Base-by-base conservation (phyloP, 306 rosid genomes). In the Quercus parvula region DNA sequence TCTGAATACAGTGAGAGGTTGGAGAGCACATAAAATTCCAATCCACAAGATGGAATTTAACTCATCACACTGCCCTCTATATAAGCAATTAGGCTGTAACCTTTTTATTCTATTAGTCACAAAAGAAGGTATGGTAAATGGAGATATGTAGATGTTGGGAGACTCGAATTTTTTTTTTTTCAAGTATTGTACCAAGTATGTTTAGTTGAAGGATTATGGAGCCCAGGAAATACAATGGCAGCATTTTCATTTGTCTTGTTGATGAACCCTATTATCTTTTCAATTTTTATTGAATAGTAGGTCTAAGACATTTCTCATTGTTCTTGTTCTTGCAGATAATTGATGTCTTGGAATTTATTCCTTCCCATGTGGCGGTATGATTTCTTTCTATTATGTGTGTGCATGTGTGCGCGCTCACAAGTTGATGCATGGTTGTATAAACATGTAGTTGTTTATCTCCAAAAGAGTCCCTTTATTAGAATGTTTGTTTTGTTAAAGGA, bases 301-400 rank as follows among this genome's bases (percentile, higher is more conserved):
- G 58, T 84, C 71, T 20, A 44, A 52, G 28, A 54, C 25, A 64
- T 75, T 83, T 77, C 74, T 75, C 73, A 25, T 31, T 70, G 6
- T 73, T 64, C 30, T 58, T 76, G 56, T 49, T 73, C 80, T 81
- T 85, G 92, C 97, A 94, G 99, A 86, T 95, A 80, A 84, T 95
- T 86, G 97, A 95, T 86, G 99, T 95, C 78, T 81, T 95, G 86
- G 97, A 92, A 77, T 85, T 92, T 73, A 58, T 84, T 70, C 99
- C 99, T 87, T 91, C 99, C 75, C 99, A 92, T 87, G 98, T 89
- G 79, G 97, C 94, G 96, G 99, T 94, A 91, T 72, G 89, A 33
- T 5, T 86, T 82, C 55, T 70, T 44, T 71, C 52, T 82, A 52
- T 22, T 68, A 28, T 79, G 63, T 77, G 38, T 17, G 35, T 59